Percentiles rank a stretch among this genome's conserved stretches.
Conservation (phyloP, 768 basidiomycete genomes). For the Lactarius sanguifluus region DNA sequence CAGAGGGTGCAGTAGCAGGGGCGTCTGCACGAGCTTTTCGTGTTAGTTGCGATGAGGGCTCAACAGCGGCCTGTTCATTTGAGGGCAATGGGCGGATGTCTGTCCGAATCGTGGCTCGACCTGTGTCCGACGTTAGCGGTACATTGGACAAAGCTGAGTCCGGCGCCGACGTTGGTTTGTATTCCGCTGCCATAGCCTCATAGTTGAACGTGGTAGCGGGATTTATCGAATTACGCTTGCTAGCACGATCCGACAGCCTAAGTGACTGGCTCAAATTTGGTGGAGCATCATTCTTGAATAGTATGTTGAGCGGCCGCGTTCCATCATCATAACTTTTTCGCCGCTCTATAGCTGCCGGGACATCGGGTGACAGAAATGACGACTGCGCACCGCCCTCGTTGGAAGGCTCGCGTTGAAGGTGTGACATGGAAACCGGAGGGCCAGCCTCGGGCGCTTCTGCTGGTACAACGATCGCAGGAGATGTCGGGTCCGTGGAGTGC, state of each 20-base stretch:
- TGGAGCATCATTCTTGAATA: constrained; percentile 33
- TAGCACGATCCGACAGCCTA: constrained; percentile 39
- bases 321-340: constrained; percentile 47
- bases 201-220: constrained; percentile 45
- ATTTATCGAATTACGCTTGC: constrained; percentile 56
- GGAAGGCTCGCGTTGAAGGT: constrained; percentile 22
- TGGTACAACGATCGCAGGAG: constrained; percentile 18
- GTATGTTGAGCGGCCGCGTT: constrained; percentile 41
- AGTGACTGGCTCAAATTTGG: constrained; percentile 35
- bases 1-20: background rate
- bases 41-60: constrained; percentile 14
- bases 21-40: constrained; percentile 11
- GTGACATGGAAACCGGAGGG: constrained; percentile 18
- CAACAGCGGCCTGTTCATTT: constrained; percentile 8
- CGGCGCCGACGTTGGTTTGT: constrained; percentile 14
- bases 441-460: constrained; percentile 19
- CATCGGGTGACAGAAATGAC: constrained; percentile 28
- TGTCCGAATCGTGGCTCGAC: background rate
- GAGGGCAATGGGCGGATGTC: background rate
- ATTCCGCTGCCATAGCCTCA: constrained; percentile 17
- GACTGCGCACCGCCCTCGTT: constrained; percentile 8
- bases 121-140: background rate
- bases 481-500: constrained; percentile 2
- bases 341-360: constrained; percentile 32
- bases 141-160: constrained; percentile 16